Evolutionary conservation across 2,329 filamentous ascomycete species (phyloP), one percentile per base, ranked within the genome.

Genomic region (Botrytis fragariae): DNA sequence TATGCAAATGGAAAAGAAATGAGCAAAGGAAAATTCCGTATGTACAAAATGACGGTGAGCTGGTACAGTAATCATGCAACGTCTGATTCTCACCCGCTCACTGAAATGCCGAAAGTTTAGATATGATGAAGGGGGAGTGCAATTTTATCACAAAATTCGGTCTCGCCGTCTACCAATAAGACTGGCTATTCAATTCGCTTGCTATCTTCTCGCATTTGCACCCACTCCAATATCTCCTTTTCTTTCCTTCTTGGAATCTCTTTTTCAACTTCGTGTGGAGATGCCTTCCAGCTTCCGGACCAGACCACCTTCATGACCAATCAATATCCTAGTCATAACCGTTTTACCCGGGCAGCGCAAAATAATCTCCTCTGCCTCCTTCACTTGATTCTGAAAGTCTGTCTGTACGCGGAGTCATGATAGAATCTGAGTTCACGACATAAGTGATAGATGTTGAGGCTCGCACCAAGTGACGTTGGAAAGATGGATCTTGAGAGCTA

Each of bases 251-350:
- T 48, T 60, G 4, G 48, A 39, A 22, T 18, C 44, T 67, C 48
- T 69, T 32, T 60, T 57, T 16, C 51, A 45, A 61, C 14, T 68
- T 44, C 71, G 63, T 72, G 54, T 70, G 71, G 71, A 70, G 29
- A 70, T 70, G 54, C 65, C 65, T 73, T 70, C 65, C 65, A 70
- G 54, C 42, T 73, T 73, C 71, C 71, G 65, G 57, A 44, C 22
- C 10, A 35, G 57, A 44, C 22, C 10, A 35, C 25, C 25, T 68
- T 29, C 12, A 18, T 44, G 44, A 37, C 71, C 71, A 73, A 73
- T 70, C 71, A 70, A n/a, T 22, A 73, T 62, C 71, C 71, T 22
- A 70, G 71, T 62, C 29, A 32, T 45, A 16, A n/a, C 57, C 57
- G 42, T 54, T 72, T 73, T 73, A 73, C 37, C 71, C 65, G 65